Base-by-base conservation (phyloP, 2,329 filamentous ascomycete genomes). In the Pestalotiopsis sp. region DNA sequence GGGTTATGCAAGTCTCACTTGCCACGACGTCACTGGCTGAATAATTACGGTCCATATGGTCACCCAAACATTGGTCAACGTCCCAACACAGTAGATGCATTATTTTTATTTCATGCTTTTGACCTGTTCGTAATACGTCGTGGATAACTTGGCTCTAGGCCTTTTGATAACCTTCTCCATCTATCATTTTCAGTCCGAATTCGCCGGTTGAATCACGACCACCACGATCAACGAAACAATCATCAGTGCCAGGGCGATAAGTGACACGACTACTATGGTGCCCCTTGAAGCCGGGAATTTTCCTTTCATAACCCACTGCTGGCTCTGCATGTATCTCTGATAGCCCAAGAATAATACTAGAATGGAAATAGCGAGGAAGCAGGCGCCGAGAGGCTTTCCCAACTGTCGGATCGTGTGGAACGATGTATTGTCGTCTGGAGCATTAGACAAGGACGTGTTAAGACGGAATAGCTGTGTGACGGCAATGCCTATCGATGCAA, bases 381-480 rank as follows among this genome's bases (percentile, higher is more conserved):
- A 91, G 1, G 92, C 89, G 56, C 93, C 93, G 0, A 94, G 85
- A 1, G 92, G 92, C 75, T 92, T 92, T 61, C 92, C 92, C 70
- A 94, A 83, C 67, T 87, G 87, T 58, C 89, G 86, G 63, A 93
- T 81, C 45, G 82, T 83, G 52, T 80, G 76, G 57, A 81, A 77
- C 67, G 79, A 79, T 38, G 77, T 75, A 52, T 81, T 75, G 56
- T 81, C 77, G 25, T 76, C 73, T 70, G 71, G 27, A 72, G 76
- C 79, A 52, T 77, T 74, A 25, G 81, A 76, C 56, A 92, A 82
- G 9, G 89, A 86, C 0, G 90, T 92, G 82, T 95, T 95, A 68
- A 96, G 89, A 31, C 93, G 91, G 82, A 96, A 95, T 62, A 96
- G 88, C 78, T 96, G 93, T 1, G 93, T 95, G 56, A 96, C 88